Evolutionary conservation across 768 basidiomycete genomes (phyloP).

Genomic region (Mycena latifolia): DNA sequence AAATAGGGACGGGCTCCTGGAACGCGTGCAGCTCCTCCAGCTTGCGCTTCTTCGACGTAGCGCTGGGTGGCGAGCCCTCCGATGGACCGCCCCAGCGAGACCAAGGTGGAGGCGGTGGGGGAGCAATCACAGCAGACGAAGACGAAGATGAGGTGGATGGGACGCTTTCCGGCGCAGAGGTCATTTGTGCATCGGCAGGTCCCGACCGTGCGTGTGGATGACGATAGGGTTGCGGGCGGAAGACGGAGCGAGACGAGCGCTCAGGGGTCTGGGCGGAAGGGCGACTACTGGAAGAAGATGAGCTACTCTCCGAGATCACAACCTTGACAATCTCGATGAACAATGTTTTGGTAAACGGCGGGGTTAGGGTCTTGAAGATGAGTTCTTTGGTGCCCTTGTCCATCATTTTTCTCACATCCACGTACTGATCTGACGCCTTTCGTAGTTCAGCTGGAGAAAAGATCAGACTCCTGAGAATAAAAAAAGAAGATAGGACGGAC

Average conservation of each 20-base stretch:
- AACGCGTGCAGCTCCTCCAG: constrained; percentile 34
- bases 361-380: constrained; percentile 74
- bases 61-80: constrained; percentile 15
- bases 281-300: background rate
- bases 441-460: constrained; percentile 52
- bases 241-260: constrained; percentile 24
- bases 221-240: constrained; percentile 31
- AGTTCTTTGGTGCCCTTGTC: constrained; percentile 80
- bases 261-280: constrained; percentile 5
- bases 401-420: constrained; percentile 80
- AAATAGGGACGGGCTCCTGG: constrained; percentile 34
- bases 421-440: constrained; percentile 68
- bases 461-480: constrained; percentile 16
- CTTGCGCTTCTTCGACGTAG: constrained; percentile 35
- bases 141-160: background rate
- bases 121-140: constrained; percentile 6
- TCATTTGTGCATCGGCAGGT: constrained; percentile 8
- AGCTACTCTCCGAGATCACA: constrained; percentile 10
- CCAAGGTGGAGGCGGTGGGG: constrained; percentile 29
- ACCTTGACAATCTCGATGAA: constrained; percentile 79
- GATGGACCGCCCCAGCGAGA: constrained; percentile 15
- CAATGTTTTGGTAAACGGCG: constrained; percentile 73
- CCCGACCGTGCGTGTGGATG: constrained; percentile 27
- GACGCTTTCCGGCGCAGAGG: background rate
- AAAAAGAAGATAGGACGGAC: constrained; percentile 52